Percentiles rank a stretch among this genome's conserved stretches.
phyloP scores from a whole-genome alignment of 208 protist genomes.

The Acanthamoeba sp. region DNA sequence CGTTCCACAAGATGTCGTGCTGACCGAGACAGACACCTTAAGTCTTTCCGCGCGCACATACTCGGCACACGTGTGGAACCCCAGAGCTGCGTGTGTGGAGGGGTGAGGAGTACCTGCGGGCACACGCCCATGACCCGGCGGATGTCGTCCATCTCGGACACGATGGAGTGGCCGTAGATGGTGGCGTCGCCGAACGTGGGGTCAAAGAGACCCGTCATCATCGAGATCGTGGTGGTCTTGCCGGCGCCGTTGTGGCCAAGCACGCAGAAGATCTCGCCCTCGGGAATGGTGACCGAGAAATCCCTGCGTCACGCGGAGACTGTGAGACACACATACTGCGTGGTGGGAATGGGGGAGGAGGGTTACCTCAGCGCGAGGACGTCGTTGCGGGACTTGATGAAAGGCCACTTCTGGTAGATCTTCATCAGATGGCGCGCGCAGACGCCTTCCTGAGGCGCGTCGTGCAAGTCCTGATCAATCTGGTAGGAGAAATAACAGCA shows the following conservation, averaged over 20 bases:
- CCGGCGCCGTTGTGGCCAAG: slow-evolving; percentile 90
- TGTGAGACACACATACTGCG: no score
- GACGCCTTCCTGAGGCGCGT: neutral
- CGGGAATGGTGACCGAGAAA: slow-evolving; percentile 73
- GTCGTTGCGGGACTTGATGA: slow-evolving; percentile 26
- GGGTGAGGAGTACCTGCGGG: neutral
- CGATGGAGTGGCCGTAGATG: slow-evolving; percentile 36
- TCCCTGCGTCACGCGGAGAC: slow-evolving; percentile 33
- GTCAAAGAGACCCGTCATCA: slow-evolving; percentile 31
- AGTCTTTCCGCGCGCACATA: neutral
- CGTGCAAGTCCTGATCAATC: no score
- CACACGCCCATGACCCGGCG: slow-evolving; percentile 70
- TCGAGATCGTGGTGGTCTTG: slow-evolving; percentile 78
- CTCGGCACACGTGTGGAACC: neutral
- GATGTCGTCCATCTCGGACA: slow-evolving; percentile 46
- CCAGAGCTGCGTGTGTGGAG: neutral
- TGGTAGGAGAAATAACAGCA: no score
- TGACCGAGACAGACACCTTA: neutral
- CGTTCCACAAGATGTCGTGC: slow-evolving; percentile 78
- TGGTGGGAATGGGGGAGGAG: no score
- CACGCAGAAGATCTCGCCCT: slow-evolving; percentile 85
- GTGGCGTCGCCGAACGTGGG: slow-evolving; percentile 44
- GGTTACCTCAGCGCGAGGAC: slow-evolving; percentile 10
- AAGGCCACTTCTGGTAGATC: slow-evolving; percentile 52
- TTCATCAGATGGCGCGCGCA: slow-evolving; percentile 23